Percentiles rank a stretch among this genome's conserved stretches.
phyloP scores from a whole-genome alignment of 75 land plant species.

The Adiantum capillusveneris region DNA sequence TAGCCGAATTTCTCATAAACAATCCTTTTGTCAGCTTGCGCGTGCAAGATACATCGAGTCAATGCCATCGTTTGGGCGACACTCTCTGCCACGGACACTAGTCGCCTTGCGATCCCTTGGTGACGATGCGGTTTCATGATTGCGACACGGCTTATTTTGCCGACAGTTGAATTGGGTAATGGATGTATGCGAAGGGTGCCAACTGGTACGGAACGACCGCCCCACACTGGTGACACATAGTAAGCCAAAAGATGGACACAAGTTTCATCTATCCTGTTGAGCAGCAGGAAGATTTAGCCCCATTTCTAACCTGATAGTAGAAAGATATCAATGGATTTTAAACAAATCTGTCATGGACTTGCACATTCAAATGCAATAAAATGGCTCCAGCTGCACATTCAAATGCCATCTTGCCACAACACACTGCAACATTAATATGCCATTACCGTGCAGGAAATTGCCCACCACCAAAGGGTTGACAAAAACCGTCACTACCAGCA shows the following conservation, averaged over 20 bases:
- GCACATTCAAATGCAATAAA: no score
- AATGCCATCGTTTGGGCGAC: not conserved
- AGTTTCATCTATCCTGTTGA: slow-evolving; percentile 6
- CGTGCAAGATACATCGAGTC: not conserved
- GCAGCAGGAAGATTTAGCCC: not conserved
- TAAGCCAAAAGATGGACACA: slow-evolving; percentile 7
- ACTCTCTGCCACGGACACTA: not conserved
- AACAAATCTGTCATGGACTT: no score
- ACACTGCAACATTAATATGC: no score
- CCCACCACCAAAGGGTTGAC: no score
- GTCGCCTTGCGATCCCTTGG: slow-evolving; percentile 3
- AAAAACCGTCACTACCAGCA: no score
- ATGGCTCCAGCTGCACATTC: no score
- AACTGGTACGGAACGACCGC: slow-evolving; percentile 4
- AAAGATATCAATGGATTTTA: no score
- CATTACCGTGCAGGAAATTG: no score
- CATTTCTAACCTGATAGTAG: no score
- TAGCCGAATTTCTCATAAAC: slow-evolving; percentile 7
- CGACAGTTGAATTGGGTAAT: not conserved
- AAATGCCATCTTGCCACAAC: no score
- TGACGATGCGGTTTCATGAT: slow-evolving; percentile 2
- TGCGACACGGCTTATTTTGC: not conserved
- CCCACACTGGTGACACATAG: slow-evolving; percentile 4
- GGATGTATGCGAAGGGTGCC: slow-evolving; percentile 2
- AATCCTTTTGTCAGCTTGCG: not conserved